Conservation (phyloP, 371 early-diverging fungal genomes). For the Mortierella sp. region DNA sequence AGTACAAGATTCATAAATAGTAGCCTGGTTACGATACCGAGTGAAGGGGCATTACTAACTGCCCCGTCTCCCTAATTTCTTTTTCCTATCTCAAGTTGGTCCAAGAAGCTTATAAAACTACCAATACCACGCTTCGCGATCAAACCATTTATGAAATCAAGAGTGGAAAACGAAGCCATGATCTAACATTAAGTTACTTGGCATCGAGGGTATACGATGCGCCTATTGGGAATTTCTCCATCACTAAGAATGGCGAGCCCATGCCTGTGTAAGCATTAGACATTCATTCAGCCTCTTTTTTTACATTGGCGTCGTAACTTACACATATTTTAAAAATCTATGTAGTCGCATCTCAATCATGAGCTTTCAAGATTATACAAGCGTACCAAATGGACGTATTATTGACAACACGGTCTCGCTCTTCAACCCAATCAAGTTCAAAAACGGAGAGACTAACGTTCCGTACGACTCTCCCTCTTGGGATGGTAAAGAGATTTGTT, state of each 20-base stretch:
- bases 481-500: constrained; percentile 9
- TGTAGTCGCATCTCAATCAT: constrained; percentile 26
- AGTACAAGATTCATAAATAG: too few species aligned
- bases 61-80: background rate
- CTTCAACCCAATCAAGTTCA: constrained; percentile 34
- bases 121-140: constrained; percentile 16
- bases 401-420: constrained; percentile 3
- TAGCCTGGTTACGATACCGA: too few species aligned
- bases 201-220: constrained; percentile 14
- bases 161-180: constrained; percentile 35
- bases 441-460: constrained; percentile 25
- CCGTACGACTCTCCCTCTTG: constrained; percentile 24
- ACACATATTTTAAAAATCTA: too few species aligned
- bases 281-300: background rate
- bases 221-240: constrained; percentile 27
- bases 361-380: constrained; percentile 27
- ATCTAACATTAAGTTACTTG: constrained; percentile 16
- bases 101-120: constrained; percentile 6
- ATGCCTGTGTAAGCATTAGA: constrained; percentile 8
- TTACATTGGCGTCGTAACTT: background rate
- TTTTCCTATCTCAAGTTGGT: constrained; percentile 17
- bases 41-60: constrained; percentile 17
- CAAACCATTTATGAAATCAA: constrained; percentile 15
- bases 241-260: constrained; percentile 53
- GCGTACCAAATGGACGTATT: constrained; percentile 24